These are phyloP conservation scores for Cyclotella kingstonii DNA, from an alignment of 108 stramenopile species.

Conservation along the genomic window DNA sequence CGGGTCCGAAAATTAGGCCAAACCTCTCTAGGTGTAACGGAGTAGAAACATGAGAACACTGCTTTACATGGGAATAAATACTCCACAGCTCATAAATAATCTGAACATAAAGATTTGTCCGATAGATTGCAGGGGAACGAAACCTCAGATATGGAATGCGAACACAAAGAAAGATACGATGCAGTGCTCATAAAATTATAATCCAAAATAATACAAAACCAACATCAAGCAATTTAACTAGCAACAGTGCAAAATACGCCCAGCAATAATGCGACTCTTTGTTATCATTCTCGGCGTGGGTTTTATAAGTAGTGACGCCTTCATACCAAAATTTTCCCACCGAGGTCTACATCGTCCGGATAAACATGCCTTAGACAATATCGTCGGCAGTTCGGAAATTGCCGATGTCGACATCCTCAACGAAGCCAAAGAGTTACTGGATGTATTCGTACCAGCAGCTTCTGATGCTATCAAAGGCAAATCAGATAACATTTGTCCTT, in stretches of 20 bases:
- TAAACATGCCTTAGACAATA: not conserved
- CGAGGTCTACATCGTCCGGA: not conserved
- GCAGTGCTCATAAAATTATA: slow-evolving; percentile 3
- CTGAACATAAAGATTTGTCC: too few species aligned
- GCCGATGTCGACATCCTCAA: not conserved
- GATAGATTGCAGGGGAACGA: too few species aligned
- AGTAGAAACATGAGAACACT: too few species aligned
- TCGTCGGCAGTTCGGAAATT: not conserved
- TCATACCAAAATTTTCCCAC: slow-evolving; percentile 6
- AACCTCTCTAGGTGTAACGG: too few species aligned
- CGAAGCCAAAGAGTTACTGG: slow-evolving; percentile 1
- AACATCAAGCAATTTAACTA: not conserved
- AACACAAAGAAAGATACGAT: too few species aligned
- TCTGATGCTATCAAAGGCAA: not conserved
- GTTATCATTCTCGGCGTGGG: not conserved
- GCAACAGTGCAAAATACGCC: not conserved
- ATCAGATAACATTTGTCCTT: slow-evolving; percentile 13
- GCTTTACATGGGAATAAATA: too few species aligned
- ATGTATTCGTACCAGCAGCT: not conserved
- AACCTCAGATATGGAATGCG: too few species aligned
- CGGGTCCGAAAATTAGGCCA: too few species aligned
- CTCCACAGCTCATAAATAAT: too few species aligned
- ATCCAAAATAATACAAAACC: not conserved
- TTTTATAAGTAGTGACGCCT: not conserved
- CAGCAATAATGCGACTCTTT: slow-evolving; percentile 2